These are phyloP conservation scores for Cytospora leucostoma DNA, from an alignment of 2,329 filamentous ascomycete genomes.

Conservation along the genomic window DNA sequence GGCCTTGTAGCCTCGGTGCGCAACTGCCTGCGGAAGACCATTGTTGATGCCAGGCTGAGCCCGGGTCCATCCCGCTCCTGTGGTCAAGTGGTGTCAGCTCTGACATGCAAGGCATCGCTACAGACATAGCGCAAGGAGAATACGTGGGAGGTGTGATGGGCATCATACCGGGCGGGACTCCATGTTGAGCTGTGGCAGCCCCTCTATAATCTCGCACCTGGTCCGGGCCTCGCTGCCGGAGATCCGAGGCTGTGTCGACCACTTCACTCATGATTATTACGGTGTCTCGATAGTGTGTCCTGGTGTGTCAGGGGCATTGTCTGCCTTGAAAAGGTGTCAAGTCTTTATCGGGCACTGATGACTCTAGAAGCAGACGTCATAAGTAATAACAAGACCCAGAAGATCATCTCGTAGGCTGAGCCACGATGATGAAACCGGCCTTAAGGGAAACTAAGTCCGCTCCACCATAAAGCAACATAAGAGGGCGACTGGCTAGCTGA, in stretches of 20 bases:
- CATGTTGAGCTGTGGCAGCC: conserved; percentile 5
- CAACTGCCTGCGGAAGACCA: conserved; percentile 68
- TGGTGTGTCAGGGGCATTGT: neutral
- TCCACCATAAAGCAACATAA: too few relatives aligned
- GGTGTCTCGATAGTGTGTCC: neutral
- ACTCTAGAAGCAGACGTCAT: neutral
- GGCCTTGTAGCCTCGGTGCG: conserved; percentile 77
- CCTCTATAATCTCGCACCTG: neutral
- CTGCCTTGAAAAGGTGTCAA: neutral
- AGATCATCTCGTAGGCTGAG: neutral
- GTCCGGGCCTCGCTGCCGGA: conserved; percentile 11
- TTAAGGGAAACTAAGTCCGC: too few relatives aligned
- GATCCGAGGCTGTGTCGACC: neutral
- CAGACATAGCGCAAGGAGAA: neutral
- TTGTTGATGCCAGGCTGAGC: conserved; percentile 24
- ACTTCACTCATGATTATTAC: neutral
- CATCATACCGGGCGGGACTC: conserved; percentile 20
- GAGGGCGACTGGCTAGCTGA: too few relatives aligned
- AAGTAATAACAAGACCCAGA: neutral
- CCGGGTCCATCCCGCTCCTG: conserved; percentile 10
- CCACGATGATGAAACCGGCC: neutral
- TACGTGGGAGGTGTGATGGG: neutral
- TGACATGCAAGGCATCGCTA: neutral
- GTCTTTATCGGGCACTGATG: neutral
- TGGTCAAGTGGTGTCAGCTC: neutral